Evolutionary conservation across 2,329 filamentous ascomycete genomes (phyloP), one percentile per base, ranked within the genome.

Genomic region (Helminthosporium solani): DNA sequence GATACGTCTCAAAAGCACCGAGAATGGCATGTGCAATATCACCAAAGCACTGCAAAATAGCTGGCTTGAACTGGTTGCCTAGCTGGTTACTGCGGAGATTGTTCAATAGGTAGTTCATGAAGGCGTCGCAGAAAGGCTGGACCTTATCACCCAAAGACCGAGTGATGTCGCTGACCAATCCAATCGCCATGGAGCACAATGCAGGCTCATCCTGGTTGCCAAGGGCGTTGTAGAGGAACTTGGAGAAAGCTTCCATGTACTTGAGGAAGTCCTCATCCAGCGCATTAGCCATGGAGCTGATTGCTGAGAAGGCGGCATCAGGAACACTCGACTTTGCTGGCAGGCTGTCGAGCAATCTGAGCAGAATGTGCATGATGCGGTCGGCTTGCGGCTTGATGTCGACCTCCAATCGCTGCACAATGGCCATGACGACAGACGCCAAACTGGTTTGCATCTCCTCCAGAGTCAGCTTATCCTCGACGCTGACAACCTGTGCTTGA

Each of bases 371-470:
- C 92, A 99, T 99, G 71, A 97, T 95, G 54, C 87, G 86, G 70
- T 99, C 90, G 45, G 90, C 88, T 68, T 92, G 89, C 14, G 92
- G 90, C 52, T 84, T 82, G 58, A 99, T 88, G 68, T 97, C 92
- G 68, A 86, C 86, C 73, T 97, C 94, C 20, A 99, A 79, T 47
- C 94, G 86, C 70, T 90, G 86, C 51, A 97, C 86, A 66, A 97
- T 96, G 39, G 90, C 71, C 73, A 96, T 85, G 40, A 97, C 78
- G 33, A 97, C 94, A 43, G 89, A 95, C 70, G 86, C 87, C 64
- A 99, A 79, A 70, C 91, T 96, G 41, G 91, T 96, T 76, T 97
- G 94, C 82, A 99, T 95, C 73, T 99, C 94, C 69, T 97, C 91
- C 3, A 99, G 80, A 4, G 88, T 95, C 56, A 97, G 90, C 72